A percentile compares a stretch with the other conserved stretches of the same genome.
These are phyloP conservation scores for Pythium utonaiense DNA, from an alignment of 352 stramenopile genomes.

Conservation along the genomic window DNA sequence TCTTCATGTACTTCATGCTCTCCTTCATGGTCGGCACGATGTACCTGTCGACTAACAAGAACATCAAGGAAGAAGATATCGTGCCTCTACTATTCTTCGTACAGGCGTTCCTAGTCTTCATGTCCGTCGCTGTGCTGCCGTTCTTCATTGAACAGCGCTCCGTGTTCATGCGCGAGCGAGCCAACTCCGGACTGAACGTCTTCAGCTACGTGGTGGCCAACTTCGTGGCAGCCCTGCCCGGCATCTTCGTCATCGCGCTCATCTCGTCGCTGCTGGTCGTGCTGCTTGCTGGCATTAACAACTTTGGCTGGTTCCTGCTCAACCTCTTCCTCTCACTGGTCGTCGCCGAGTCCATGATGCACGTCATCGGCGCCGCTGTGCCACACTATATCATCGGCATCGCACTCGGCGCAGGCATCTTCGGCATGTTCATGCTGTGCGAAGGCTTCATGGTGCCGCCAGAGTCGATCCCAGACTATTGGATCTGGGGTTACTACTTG, in stretches of 20 bases:
- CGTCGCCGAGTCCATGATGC: constrained; percentile 76
- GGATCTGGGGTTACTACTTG: constrained; percentile 58
- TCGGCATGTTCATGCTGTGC: constrained; percentile 86
- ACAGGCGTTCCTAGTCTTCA: constrained; percentile 89
- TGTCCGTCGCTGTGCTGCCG: constrained; percentile 84
- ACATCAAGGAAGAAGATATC: constrained; percentile 40
- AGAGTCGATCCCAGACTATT: constrained; percentile 35
- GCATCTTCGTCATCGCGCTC: constrained; percentile 52
- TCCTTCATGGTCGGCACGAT: constrained; percentile 71
- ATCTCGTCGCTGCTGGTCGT: constrained; percentile 34
- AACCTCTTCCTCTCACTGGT: constrained; percentile 62
- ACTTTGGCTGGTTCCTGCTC: constrained; percentile 30
- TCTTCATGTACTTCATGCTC: constrained; percentile 71
- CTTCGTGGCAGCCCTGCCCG: constrained; percentile 47
- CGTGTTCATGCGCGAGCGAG: constrained; percentile 80
- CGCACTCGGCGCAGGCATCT: constrained; percentile 68
- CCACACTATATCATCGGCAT: constrained; percentile 88
- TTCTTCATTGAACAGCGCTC: constrained; percentile 80
- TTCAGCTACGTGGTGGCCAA: constrained; percentile 54
- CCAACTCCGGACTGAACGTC: constrained; percentile 75
- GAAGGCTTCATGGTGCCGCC: constrained; percentile 81
- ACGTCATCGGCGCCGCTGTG: constrained; percentile 67
- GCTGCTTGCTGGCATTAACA: constrained; percentile 29
- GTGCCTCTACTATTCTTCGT: constrained; percentile 81
- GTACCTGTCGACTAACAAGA: constrained; percentile 53